These are phyloP conservation scores for Domatiomyces catenatus DNA, from an alignment of 2,329 filamentous ascomycete genomes.

Conservation along the genomic window DNA sequence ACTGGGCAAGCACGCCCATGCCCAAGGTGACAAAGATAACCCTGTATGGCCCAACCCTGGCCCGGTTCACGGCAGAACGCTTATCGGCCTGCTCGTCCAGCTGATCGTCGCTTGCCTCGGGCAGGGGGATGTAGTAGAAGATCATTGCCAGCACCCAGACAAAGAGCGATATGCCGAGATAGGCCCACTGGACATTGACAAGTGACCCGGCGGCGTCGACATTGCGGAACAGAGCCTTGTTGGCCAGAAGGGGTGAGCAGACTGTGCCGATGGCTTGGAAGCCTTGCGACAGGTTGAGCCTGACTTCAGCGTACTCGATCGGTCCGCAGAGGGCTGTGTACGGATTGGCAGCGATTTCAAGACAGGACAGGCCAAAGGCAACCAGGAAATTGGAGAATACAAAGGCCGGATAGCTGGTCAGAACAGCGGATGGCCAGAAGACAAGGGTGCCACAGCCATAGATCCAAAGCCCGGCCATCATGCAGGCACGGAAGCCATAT, in stretches of 20 bases:
- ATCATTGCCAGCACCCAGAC: conserved; percentile 42
- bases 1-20: conserved; percentile 39
- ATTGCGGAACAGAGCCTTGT: conserved; percentile 42
- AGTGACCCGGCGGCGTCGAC: conserved; percentile 35
- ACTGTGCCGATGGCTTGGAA: conserved; percentile 47
- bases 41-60: conserved; percentile 30
- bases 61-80: conserved; percentile 34
- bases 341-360: conserved; percentile 46
- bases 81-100: conserved; percentile 40
- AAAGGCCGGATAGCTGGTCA: conserved; percentile 46
- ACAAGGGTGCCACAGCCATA: conserved; percentile 47
- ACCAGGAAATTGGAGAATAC: conserved; percentile 49
- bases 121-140: conserved; percentile 47
- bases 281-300: conserved; percentile 45
- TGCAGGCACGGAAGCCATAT: conserved; percentile 49
- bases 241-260: conserved; percentile 43
- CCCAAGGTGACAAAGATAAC: conserved; percentile 42
- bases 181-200: conserved; percentile 49
- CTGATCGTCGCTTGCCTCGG: conserved; percentile 46
- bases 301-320: conserved; percentile 42
- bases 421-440: conserved; percentile 50
- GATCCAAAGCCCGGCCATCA: conserved; percentile 44
- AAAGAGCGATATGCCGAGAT: conserved; percentile 47
- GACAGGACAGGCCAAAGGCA: conserved; percentile 42
- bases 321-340: conserved; percentile 49